A percentile compares a stretch with the other conserved stretches of the same genome.
phyloP scores from a whole-genome alignment of 2,329 filamentous ascomycete species.

The Xylariaceae sp. region DNA sequence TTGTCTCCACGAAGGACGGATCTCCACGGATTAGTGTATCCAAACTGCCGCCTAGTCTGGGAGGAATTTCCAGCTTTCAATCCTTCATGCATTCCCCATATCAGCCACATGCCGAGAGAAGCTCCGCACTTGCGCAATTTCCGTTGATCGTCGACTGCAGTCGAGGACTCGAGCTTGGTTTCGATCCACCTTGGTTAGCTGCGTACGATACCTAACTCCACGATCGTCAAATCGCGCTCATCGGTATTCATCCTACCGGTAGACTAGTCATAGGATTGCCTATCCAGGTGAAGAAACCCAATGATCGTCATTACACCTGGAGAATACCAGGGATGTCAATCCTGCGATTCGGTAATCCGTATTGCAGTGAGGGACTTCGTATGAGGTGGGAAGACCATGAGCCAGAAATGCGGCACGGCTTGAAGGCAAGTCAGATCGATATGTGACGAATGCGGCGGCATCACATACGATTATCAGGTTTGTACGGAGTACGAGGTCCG shows the following conservation, averaged over 20 bases:
- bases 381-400: too few species aligned
- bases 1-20: too few species aligned
- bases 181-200: not conserved
- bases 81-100: not conserved
- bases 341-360: not conserved
- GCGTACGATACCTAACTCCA: not conserved
- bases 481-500: too few species aligned
- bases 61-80: not conserved
- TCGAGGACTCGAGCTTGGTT: not conserved
- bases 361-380: not conserved
- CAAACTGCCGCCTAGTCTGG: too few species aligned
- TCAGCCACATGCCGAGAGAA: not conserved
- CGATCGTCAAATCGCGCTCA: constrained; percentile 9
- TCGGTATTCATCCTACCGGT: constrained; percentile 7
- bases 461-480: too few species aligned
- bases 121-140: not conserved
- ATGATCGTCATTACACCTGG: constrained; percentile 10
- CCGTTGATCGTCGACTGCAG: not conserved
- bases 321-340: not conserved
- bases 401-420: too few species aligned
- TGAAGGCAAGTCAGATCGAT: too few species aligned
- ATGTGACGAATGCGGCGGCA: too few species aligned
- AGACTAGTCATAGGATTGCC: constrained; percentile 5
- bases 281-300: constrained; percentile 3
- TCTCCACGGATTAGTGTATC: too few species aligned